A percentile compares a stretch with the other conserved stretches of the same genome.
Conservation (phyloP, 1,284 basidiomycete species). For the Coniferiporia weirii region DNA sequence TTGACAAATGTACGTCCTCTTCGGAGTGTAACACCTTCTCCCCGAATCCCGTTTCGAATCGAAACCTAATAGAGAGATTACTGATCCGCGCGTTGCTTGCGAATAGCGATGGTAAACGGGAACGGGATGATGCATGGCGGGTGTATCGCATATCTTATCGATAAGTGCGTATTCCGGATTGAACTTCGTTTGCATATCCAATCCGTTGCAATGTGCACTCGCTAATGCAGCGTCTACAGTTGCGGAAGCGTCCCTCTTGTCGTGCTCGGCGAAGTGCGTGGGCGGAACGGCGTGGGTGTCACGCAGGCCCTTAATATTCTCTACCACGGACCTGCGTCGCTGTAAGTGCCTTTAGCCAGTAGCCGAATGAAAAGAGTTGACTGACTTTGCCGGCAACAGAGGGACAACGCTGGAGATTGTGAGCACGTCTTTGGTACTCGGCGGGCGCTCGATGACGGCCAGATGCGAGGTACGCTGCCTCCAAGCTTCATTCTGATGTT, state of each 20-base stretch:
- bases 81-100: not conserved
- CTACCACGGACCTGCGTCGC: constrained; percentile 60
- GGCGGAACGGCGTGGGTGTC: constrained; percentile 65
- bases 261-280: constrained; percentile 51
- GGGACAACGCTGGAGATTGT: constrained; percentile 52
- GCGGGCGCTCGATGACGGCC: constrained; percentile 62
- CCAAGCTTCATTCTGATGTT: not conserved
- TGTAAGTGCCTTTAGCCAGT: constrained; percentile 34
- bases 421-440: constrained; percentile 58
- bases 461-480: constrained; percentile 51
- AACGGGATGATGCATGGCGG: constrained; percentile 69
- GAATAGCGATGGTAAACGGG: constrained; percentile 63
- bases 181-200: not conserved
- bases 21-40: not conserved
- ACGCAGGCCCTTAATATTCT: constrained; percentile 63
- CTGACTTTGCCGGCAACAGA: constrained; percentile 27
- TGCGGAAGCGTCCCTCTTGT: constrained; percentile 63
- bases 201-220: constrained; percentile 3
- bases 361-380: too few relatives aligned
- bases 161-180: constrained; percentile 44
- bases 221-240: constrained; percentile 28
- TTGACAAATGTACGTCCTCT: constrained; percentile 46
- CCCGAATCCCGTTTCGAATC: too few relatives aligned
- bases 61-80: not conserved
- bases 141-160: constrained; percentile 64